These are phyloP conservation scores for Aspergillus aculeatinus DNA, from an alignment of 2,329 filamentous ascomycete genomes.

Conservation along the genomic window DNA sequence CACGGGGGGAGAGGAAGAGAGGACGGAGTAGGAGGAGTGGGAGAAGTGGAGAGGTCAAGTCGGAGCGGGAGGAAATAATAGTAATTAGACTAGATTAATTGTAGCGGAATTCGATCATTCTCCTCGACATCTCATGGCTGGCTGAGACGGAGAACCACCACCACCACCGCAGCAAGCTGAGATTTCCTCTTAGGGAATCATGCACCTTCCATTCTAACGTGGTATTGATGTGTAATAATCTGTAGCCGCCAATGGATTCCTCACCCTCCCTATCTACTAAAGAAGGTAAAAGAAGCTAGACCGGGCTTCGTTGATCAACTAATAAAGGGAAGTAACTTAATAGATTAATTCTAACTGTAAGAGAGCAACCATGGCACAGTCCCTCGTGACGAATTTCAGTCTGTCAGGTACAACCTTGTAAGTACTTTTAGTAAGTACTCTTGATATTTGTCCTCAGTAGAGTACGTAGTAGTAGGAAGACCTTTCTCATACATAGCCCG, in stretches of 20 bases:
- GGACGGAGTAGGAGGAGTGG: too few species aligned
- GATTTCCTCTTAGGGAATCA: neutral
- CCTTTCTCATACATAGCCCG: conserved; percentile 14
- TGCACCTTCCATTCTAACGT: neutral
- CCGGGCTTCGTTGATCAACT: too few species aligned
- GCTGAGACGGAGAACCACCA: neutral
- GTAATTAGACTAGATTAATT: neutral
- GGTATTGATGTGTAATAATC: neutral
- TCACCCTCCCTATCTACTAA: neutral
- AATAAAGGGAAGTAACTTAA: too few species aligned
- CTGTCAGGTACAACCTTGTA: too few species aligned
- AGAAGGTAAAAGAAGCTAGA: too few species aligned
- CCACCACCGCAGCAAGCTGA: neutral
- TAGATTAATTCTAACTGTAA: too few species aligned
- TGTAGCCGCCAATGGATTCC: neutral
- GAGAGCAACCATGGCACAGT: neutral
- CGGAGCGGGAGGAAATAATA: neutral
- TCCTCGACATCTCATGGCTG: neutral
- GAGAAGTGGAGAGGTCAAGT: conserved; percentile 12
- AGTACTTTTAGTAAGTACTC: too few species aligned
- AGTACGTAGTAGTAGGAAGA: too few species aligned
- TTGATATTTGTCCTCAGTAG: too few species aligned
- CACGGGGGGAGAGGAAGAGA: conserved; percentile 8
- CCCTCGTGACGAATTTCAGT: neutral
- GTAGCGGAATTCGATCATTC: conserved; percentile 4